Evolutionary conservation across 176 grass and related monocot genomes (phyloP), one percentile per base, ranked within the genome.

Genomic region (Eragrostis nindensis): DNA sequence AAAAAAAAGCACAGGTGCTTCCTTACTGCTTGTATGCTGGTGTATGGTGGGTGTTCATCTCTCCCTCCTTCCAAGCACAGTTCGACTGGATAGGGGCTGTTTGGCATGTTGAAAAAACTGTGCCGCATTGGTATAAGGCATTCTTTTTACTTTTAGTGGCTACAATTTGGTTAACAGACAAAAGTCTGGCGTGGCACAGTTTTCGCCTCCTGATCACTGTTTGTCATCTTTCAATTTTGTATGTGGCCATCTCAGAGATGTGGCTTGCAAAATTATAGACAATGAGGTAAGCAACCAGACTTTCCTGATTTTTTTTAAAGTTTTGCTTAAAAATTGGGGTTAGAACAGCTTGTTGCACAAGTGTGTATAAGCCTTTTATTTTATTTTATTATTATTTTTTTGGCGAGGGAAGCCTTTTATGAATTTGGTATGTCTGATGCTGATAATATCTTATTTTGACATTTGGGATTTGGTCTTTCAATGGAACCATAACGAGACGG

Each of bases 11-110:
- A 45, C 52, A 0, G 41, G 26, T 53, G 47, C 48, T 53, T 32
- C 29, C 70, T 73, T 32, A 53, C 48, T 54, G 17, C 26, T n/a
- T 73, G 47, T 73, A 30, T 50, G 46, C 25, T 72, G 45, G 69
- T 71, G 69, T 29, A 11, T 32, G 70, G 47, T 50, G 7, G 70
- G 9, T 50, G 17, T 73, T 29, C 32, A 11, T 68, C 32, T 36
- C 32, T 36, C 1, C 62, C 6, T 65, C 62, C 30, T 17, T 39
- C 45, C 24, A 30, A 50, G 7, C 45, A 50, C 27, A 30, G 49
- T 48, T 71, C 30, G 69, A 50, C 38, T 42, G 64, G 13, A 30
- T 30, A 29, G 12, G 60, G 5, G 60, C 25, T 26, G 60, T 62
- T 30, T 62, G 12, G 26, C 26, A 29, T 14, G 57, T 61, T 62